Conservation (phyloP, 1,284 basidiomycete genomes). For the Marasmius tenuissimus region DNA sequence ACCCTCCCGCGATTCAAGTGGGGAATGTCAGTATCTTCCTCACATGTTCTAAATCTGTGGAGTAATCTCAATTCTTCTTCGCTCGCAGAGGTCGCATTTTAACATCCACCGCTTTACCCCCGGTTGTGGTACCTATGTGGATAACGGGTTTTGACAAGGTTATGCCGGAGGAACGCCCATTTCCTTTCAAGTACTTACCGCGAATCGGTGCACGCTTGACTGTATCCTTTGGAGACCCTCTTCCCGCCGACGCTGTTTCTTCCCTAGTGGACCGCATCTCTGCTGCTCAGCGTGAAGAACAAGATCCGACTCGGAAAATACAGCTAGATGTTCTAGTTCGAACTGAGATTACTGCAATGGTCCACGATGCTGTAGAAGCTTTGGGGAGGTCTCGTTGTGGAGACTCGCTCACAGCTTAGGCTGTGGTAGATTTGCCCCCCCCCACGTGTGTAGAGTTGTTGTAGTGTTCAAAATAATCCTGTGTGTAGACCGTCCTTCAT, state of each 20-base stretch:
- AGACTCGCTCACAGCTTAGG: conserved; percentile 19
- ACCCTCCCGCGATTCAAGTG: conserved; percentile 88
- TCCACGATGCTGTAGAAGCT: conserved; percentile 61
- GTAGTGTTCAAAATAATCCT: too few relatives aligned
- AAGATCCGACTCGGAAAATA: conserved; percentile 14
- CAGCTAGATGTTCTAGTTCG: conserved; percentile 38
- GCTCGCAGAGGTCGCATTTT: conserved; percentile 73
- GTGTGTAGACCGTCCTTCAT: too few relatives aligned
- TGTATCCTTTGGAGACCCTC: conserved; percentile 72
- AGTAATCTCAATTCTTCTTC: conserved; percentile 2
- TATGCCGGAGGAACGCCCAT: conserved; percentile 82
- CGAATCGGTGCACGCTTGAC: conserved; percentile 59
- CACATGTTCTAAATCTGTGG: conserved; percentile 4
- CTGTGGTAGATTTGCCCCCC: too few relatives aligned
- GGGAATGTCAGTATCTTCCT: conserved; percentile 75
- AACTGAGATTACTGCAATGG: conserved; percentile 53
- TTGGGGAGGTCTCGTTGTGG: conserved; percentile 54
- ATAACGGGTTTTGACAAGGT: conserved; percentile 87
- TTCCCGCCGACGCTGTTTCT: conserved; percentile 44
- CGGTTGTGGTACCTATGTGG: conserved; percentile 94
- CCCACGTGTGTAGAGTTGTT: too few relatives aligned
- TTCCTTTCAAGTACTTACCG: conserved; percentile 74
- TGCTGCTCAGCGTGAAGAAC: background rate
- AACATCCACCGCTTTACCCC: conserved; percentile 73
- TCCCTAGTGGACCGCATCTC: conserved; percentile 20